phyloP scores from a whole-genome alignment of 2,329 filamentous ascomycete genomes.

The Fusarium anthophilum region DNA sequence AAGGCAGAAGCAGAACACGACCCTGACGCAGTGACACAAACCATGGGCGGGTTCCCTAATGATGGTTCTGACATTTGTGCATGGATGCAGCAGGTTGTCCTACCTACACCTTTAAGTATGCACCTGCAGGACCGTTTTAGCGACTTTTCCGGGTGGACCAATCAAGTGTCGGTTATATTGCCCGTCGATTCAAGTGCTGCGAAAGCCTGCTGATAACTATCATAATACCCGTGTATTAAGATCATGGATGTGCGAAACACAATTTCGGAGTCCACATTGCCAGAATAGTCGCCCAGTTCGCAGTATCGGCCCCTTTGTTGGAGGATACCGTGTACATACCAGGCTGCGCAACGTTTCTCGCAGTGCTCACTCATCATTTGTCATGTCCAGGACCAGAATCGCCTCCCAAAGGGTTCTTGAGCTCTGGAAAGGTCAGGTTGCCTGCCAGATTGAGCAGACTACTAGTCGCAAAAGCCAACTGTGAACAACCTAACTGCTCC shows the following conservation, averaged over 20 bases:
- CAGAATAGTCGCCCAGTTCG: constrained; percentile 33
- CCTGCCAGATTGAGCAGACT: background rate
- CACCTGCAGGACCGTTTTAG: constrained; percentile 44
- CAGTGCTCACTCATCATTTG: constrained; percentile 33
- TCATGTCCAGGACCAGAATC: constrained; percentile 35
- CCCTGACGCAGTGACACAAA: constrained; percentile 20
- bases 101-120: constrained; percentile 38
- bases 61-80: constrained; percentile 31
- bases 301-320: constrained; percentile 35
- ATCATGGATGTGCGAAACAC: constrained; percentile 43
- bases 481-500: constrained; percentile 2
- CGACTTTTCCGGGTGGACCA: constrained; percentile 31
- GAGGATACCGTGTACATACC: constrained; percentile 23
- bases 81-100: constrained; percentile 33
- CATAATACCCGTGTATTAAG: constrained; percentile 39
- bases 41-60: constrained; percentile 20
- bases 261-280: constrained; percentile 42
- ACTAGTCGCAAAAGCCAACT: background rate
- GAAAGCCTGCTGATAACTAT: constrained; percentile 39
- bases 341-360: constrained; percentile 25
- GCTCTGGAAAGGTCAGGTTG: constrained; percentile 7
- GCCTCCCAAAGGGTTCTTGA: background rate
- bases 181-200: constrained; percentile 25
- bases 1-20: constrained; percentile 7
- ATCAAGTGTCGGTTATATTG: constrained; percentile 19